Conservation (phyloP, 2,329 filamentous ascomycete genomes). For the Bisporella sp. region DNA sequence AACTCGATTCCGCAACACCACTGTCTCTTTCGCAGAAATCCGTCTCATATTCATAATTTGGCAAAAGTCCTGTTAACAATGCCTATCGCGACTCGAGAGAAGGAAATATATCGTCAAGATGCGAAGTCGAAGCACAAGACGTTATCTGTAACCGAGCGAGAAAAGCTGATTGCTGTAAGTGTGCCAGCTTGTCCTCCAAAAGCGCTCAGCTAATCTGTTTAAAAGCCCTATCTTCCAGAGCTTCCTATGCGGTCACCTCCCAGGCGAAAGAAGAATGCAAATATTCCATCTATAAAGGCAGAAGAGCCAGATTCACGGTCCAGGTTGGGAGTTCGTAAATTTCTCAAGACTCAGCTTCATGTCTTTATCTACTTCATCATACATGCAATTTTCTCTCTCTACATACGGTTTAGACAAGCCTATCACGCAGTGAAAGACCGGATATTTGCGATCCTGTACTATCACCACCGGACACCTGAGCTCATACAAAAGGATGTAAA, state of each 20-base stretch:
- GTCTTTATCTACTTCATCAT: conserved; percentile 61
- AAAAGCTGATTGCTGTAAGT: conserved; percentile 38
- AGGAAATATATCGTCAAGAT: conserved; percentile 38
- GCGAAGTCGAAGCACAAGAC: conserved; percentile 35
- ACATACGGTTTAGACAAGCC: conserved; percentile 72
- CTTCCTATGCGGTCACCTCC: conserved; percentile 17
- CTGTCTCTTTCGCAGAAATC: too few species aligned
- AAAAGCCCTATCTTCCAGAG: conserved; percentile 26
- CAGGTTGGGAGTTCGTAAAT: conserved; percentile 51
- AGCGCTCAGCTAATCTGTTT: conserved; percentile 1
- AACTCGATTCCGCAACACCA: too few species aligned
- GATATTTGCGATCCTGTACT: conserved; percentile 75
- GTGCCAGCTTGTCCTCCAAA: not conserved
- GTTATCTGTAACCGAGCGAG: conserved; percentile 36
- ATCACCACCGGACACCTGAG: conserved; percentile 93
- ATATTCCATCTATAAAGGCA: conserved; percentile 17
- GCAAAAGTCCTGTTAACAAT: conserved; percentile 7
- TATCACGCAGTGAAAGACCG: conserved; percentile 75
- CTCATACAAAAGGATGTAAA: conserved; percentile 84
- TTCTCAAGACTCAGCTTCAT: conserved; percentile 57
- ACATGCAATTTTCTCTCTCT: conserved; percentile 80
- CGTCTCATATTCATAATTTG: conserved; percentile 5
- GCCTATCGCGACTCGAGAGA: conserved; percentile 27
- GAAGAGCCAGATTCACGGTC: conserved; percentile 19
- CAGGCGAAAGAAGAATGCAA: conserved; percentile 18